These are phyloP conservation scores for Pilatotrama ljubarskyi DNA, from an alignment of 768 basidiomycete genomes.

Conservation along the genomic window DNA sequence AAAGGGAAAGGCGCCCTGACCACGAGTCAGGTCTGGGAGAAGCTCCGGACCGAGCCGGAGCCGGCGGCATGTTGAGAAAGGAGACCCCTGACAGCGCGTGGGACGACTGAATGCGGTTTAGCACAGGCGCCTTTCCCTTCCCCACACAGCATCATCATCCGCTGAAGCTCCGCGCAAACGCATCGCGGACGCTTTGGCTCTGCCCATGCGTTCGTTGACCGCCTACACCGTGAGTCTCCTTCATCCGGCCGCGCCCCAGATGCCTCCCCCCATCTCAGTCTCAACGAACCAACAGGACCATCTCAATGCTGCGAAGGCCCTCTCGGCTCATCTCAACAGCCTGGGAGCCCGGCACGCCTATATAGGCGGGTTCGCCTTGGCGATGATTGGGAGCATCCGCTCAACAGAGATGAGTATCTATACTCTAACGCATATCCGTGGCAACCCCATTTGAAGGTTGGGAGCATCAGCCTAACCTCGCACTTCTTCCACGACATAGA, in stretches of 20 bases:
- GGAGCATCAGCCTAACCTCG: too few species aligned
- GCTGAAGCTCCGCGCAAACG: background rate
- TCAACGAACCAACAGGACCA: constrained; percentile 7
- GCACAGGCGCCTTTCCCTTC: too few species aligned
- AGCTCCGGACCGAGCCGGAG: too few species aligned
- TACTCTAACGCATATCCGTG: background rate
- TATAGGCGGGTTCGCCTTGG: constrained; percentile 18
- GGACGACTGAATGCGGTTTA: too few species aligned
- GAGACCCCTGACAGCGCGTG: too few species aligned
- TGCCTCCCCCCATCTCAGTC: background rate
- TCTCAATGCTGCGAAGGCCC: constrained; percentile 2
- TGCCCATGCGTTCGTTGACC: background rate
- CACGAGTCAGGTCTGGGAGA: too few species aligned
- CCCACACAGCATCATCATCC: background rate
- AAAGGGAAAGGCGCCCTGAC: too few species aligned
- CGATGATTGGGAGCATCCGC: constrained; percentile 12
- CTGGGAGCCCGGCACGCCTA: constrained; percentile 8
- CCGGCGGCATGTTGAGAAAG: too few species aligned
- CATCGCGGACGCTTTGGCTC: background rate
- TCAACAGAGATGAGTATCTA: constrained; percentile 8
- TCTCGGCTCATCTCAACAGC: background rate
- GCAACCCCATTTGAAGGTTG: background rate
- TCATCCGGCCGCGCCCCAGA: background rate
- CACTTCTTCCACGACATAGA: constrained; percentile 8
- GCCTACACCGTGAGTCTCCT: background rate